Evolutionary conservation across 495 filamentous ascomycete genomes (phyloP).

Genomic region (Parathielavia appendiculata): DNA sequence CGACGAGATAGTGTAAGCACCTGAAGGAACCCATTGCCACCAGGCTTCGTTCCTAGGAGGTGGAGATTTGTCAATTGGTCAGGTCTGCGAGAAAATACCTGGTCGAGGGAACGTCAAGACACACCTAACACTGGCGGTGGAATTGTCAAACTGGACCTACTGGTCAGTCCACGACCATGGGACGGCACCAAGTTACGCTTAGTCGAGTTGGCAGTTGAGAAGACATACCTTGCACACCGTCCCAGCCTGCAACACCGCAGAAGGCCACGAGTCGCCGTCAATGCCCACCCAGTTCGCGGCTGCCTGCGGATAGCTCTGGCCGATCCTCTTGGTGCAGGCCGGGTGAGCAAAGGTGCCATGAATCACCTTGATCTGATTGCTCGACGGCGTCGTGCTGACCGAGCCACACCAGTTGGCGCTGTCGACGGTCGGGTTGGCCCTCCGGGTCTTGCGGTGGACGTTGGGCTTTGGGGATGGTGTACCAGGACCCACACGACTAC

Average conservation of each 20-base stretch:
- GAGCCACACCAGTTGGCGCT: constrained; percentile 34
- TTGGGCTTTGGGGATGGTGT: background rate
- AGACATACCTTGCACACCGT: constrained; percentile 26
- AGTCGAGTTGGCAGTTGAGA: background rate
- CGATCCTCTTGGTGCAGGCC: constrained; percentile 21
- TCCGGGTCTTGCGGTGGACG: constrained; percentile 3
- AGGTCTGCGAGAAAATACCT: background rate
- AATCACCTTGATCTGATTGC: constrained; percentile 26
- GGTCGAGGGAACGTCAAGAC: background rate
- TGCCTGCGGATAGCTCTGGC: constrained; percentile 26
- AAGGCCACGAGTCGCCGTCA: constrained; percentile 25
- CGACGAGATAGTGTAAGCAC: constrained; percentile 21
- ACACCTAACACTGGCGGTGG: constrained; percentile 20
- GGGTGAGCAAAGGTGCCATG: constrained; percentile 28
- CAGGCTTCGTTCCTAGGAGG: constrained; percentile 25
- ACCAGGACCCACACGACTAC: background rate
- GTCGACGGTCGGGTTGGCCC: constrained; percentile 19
- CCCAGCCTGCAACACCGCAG: constrained; percentile 28
- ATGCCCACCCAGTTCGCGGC: constrained; percentile 32
- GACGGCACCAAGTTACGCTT: too few species aligned
- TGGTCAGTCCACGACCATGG: background rate
- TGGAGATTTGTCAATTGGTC: background rate
- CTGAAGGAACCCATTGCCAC: constrained; percentile 31
- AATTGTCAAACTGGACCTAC: constrained; percentile 21
- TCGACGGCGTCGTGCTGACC: constrained; percentile 20